Base-by-base conservation (phyloP, 179 eudicot genomes). In the Actinidia polygama region DNA sequence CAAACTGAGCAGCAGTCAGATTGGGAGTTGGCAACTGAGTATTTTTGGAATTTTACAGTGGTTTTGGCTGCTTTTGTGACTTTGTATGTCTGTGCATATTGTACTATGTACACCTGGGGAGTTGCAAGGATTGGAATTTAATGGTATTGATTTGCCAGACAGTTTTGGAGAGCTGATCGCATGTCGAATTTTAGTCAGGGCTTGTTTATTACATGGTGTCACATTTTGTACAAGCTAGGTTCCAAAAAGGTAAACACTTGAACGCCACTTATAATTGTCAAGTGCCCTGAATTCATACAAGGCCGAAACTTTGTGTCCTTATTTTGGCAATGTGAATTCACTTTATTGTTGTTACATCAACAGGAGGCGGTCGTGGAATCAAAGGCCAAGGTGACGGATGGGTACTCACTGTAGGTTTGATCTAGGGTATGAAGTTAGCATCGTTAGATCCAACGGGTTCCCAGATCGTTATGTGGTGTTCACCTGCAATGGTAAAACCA, bases 311-410 rank as follows among this genome's bases (percentile, higher is more conserved):
- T 51, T 51, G 9, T 51, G 55, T 51, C 55, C 9, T 51, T 51
- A 51, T 51, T 51, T 51, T 51, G 9, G 55, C 55, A 51, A 51
- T 47, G 53, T 44, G 1, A 24, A 9, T 44, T 69, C 67, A 40
- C n/a, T 71, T 36, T 10, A 23, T 16, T 21, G 18, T 36, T 71
- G 21, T 40, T n/a, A 4, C 78, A 10, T 50, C 46, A 76, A 77
- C 89, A 93, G 98, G 93, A 73, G 91, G 89, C 79, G 98, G 94
- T 85, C 95, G 90, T 84, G 96, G 98, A 83, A 84, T 94, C 73
- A 95, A 90, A 88, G 91, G 93, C 26, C 96, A 90, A 86, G 98
- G 98, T 82, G 98, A 94, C 80, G 98, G 98, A 71, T 95, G 98
- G 98, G 90, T 92, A 64, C 91, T 94, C 70, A 95, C 98, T 63